Evolutionary conservation across 2,329 filamentous ascomycete species (phyloP), one percentile per base, ranked within the genome.

Genomic region (Tolypocladium endophyticum): DNA sequence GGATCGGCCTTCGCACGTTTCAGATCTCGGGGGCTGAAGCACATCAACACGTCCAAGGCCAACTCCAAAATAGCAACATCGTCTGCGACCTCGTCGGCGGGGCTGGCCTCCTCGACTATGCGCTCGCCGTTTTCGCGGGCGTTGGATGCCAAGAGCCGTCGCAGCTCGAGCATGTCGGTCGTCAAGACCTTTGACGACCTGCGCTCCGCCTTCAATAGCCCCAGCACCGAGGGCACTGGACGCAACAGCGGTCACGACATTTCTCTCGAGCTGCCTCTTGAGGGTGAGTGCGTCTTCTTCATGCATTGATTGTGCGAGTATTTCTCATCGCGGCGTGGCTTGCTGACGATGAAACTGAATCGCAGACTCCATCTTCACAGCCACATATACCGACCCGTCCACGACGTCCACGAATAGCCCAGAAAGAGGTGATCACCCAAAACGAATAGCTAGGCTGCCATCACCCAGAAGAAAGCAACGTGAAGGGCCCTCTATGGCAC

Each of bases 1-100:
- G 57, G 74, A 16, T 72, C 75, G 45, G 70, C 73, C 0, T 76
- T 78, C 60, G 73, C 74, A 4, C 74, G 82, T 54, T 76, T 83
- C 57, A 71, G 75, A 41, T 69, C 72, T 33, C 75, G 76, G 57
- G 70, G 70, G 54, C 61, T 64, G 12, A 68, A 64, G 53, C 59
- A 66, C 25, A 56, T 60, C 59, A 68, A 65, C 59, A 61, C 62
- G 8, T 61, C 62, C 30, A 65, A 65, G 52, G 59, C 56, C 5
- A 66, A 58, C 33, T 59, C 60, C 16, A 64, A 64, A 23, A 58
- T 62, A 33, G 61, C 60, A 28, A 61, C 65, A 8, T 63, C 62
- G 7, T 55, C 62, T 1, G 25, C 45, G 9, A 25, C 43, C 14
- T 30, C 45, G 25, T 66, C 70, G 2, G 66, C 70, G 2, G 65